phyloP scores from a whole-genome alignment of 768 basidiomycete species.

The Pulveroboletus sp. region DNA sequence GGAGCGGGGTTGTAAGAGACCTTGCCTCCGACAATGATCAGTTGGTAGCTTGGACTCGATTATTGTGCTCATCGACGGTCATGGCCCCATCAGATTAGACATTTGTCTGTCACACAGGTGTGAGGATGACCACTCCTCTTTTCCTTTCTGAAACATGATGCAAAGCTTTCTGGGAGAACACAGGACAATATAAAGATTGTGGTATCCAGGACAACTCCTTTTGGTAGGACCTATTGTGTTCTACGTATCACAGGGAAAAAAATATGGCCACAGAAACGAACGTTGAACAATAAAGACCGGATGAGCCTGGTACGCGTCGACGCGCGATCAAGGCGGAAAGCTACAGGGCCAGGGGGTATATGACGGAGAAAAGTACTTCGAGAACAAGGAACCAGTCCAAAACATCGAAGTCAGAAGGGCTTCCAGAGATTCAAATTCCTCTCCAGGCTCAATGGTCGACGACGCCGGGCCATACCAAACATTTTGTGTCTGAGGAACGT shows the following conservation, averaged over 20 bases:
- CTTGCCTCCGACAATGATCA: too few species aligned
- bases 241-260: neutral
- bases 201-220: constrained; percentile 9
- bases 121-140: neutral
- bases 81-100: neutral
- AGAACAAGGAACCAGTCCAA: neutral
- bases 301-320: constrained; percentile 7
- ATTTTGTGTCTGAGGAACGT: constrained; percentile 3
- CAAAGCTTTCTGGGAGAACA: neutral
- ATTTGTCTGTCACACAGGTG: neutral
- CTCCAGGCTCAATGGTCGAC: neutral
- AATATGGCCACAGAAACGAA: constrained; percentile 10
- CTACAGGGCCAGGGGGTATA: neutral
- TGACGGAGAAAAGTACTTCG: neutral
- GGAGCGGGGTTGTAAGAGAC: too few species aligned
- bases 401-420: constrained; percentile 4
- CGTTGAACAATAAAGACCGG: constrained; percentile 1
- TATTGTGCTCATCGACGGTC: too few species aligned
- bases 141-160: neutral
- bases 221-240: neutral
- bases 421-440: constrained; percentile 14
- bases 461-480: constrained; percentile 8
- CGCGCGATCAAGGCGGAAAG: constrained; percentile 2
- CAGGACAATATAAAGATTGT: neutral
- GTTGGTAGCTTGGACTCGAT: too few species aligned